Evolutionary conservation across 2,329 filamentous ascomycete species (phyloP).

Genomic region (Thyridium curvatum): DNA sequence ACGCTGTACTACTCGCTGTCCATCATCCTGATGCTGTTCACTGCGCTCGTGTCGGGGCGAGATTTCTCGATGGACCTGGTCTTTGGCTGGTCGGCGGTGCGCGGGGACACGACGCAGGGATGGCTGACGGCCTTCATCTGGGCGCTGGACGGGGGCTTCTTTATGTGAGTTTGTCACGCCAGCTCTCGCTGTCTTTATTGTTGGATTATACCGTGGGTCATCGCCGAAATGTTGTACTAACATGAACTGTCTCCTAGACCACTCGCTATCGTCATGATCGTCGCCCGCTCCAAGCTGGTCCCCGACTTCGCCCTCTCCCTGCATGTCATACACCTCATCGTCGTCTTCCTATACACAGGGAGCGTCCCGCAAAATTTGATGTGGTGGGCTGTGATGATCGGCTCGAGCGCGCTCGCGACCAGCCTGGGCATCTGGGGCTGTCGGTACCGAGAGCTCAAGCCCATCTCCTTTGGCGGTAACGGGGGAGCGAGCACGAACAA

Average conservation of each 20-base stretch:
- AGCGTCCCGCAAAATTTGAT: conserved; percentile 69
- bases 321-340: conserved; percentile 24
- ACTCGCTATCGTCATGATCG: conserved; percentile 73
- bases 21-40: conserved; percentile 50
- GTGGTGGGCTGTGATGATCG: conserved; percentile 70
- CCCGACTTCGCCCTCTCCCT: conserved; percentile 91
- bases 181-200: too few species aligned
- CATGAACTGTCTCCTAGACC: conserved; percentile 36
- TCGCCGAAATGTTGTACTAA: background rate
- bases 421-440: conserved; percentile 83
- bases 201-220: too few species aligned
- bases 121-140: conserved; percentile 54
- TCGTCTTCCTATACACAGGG: conserved; percentile 67
- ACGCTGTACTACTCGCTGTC: conserved; percentile 47
- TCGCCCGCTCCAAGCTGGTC: conserved; percentile 87
- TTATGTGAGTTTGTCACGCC: conserved; percentile 31
- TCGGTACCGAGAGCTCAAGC: conserved; percentile 80
- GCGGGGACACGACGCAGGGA: conserved; percentile 56
- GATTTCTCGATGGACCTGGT: conserved; percentile 47
- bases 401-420: conserved; percentile 37
- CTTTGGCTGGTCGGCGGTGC: conserved; percentile 51
- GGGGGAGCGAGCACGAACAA: conserved; percentile 23
- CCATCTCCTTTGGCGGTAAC: conserved; percentile 76
- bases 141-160: conserved; percentile 48
- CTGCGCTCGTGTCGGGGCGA: conserved; percentile 50